A percentile compares a stretch with the other conserved stretches of the same genome.
Conservation (phyloP, 2,329 filamentous ascomycete genomes). For the Elsinoe australis region DNA sequence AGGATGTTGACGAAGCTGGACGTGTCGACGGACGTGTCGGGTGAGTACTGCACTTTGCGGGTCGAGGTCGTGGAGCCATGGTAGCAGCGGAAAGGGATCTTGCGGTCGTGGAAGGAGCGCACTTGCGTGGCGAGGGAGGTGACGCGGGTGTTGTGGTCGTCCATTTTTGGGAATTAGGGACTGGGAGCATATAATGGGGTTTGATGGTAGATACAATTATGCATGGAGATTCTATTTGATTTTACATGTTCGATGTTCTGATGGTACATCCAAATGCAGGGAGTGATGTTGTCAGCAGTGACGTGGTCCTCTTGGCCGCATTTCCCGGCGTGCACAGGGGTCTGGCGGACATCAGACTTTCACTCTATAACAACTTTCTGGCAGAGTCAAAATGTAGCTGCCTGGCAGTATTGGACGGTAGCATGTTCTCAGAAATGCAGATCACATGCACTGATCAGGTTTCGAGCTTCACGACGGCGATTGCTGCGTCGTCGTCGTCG, state of each 20-base stretch:
- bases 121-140: conserved; percentile 33
- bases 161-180: background rate
- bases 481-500: too few species aligned
- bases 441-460: too few species aligned
- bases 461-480: too few species aligned
- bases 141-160: conserved; percentile 1
- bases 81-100: conserved; percentile 47
- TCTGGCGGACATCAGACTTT: background rate
- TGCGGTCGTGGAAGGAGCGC: conserved; percentile 39
- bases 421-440: too few species aligned
- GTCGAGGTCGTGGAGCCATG: conserved; percentile 52
- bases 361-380: background rate
- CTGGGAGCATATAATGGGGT: background rate
- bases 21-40: conserved; percentile 42
- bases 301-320: conserved; percentile 2
- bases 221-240: too few species aligned
- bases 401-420: too few species aligned
- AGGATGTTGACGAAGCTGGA: conserved; percentile 43
- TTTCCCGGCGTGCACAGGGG: background rate
- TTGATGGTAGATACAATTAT: too few species aligned
- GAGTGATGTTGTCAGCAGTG: background rate
- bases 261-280: background rate
- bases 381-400: background rate
- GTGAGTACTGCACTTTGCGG: conserved; percentile 33
- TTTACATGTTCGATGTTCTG: background rate